Base-by-base conservation (phyloP, 148 eudicot genomes). In the Agrostemma githago region DNA sequence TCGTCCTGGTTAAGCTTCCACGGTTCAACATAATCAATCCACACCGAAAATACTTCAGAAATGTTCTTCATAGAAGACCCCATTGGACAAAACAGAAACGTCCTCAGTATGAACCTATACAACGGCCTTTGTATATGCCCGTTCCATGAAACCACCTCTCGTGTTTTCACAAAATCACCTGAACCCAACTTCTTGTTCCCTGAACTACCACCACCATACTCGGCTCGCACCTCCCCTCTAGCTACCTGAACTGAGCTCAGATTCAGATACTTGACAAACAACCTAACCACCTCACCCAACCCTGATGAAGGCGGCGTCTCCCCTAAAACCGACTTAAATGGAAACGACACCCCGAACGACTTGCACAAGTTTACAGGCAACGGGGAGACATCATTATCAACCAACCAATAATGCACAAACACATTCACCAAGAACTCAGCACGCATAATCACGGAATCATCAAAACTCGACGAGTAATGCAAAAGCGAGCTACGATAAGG, bases 351-450 rank as follows among this genome's bases (percentile, higher is more conserved):
- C 16, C 96, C 93, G 78, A 85, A 84, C 3, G 90, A 88, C 80
- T 88, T 94, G 70, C 91, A 81, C 62, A 86, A 65, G 70, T 76
- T 89, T 70, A 88, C 88, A 46, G 93, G 78, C 65, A 91, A 68
- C 0, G 98, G 97, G 0, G 98, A 94, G 73, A 91, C 89, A 82
- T 94, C 98, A 74, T 87, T 89, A 71, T 88, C 96, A 61, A 94
- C 90, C 81, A 94, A 78, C 98, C 97, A 94, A 70, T 88, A 94
- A 60, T 87, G 89, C 76, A 85, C 80, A 78, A 94, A 67, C 9
- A 88, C 81, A 68, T 84, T 72, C 41, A 91, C 89, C 74, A 91
- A 67, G 63, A 94, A 91, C 82, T 94, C 93, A 0, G 97, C 91
- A 46, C 80, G 75, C 43, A 88, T 79, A 66, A 76, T 56, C 71